These are phyloP conservation scores for Phaseolus coccineus DNA, from an alignment of 331 rosid genomes.

Conservation along the genomic window DNA sequence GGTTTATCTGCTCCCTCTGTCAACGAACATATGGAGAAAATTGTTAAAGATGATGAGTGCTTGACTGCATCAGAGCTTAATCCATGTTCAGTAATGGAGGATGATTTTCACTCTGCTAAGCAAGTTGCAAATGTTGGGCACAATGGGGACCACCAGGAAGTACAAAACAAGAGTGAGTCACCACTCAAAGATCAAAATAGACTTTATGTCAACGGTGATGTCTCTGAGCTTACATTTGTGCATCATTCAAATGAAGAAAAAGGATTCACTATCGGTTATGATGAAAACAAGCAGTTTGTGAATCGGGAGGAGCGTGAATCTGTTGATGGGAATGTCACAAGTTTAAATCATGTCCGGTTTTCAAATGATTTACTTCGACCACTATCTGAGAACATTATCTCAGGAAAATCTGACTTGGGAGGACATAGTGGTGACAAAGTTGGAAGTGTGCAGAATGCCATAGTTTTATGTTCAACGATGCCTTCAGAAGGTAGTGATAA, in stretches of 20 bases:
- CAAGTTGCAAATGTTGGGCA: slow-evolving; percentile 33
- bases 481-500: slow-evolving; percentile 32
- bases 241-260: slow-evolving; percentile 34
- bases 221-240: slow-evolving; percentile 25
- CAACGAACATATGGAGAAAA: slow-evolving; percentile 36
- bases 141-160: slow-evolving; percentile 31
- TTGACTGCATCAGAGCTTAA: slow-evolving; percentile 19
- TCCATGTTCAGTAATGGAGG: slow-evolving; percentile 17
- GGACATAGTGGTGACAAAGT: slow-evolving; percentile 41
- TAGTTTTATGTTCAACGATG: slow-evolving; percentile 39
- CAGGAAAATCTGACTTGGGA: slow-evolving; percentile 29
- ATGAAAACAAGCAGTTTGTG: slow-evolving; percentile 33
- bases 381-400: slow-evolving; percentile 51
- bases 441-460: slow-evolving; percentile 37
- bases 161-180: slow-evolving; percentile 18
- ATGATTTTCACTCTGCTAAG: slow-evolving; percentile 35
- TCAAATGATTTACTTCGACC: slow-evolving; percentile 49
- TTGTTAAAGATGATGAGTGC: slow-evolving; percentile 28
- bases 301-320: slow-evolving; percentile 31
- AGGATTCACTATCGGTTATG: slow-evolving; percentile 23
- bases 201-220: not conserved
- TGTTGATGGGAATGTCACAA: slow-evolving; percentile 17
- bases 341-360: slow-evolving; percentile 44
- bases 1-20: slow-evolving; percentile 39
- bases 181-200: slow-evolving; percentile 38